Evolutionary conservation across 768 basidiomycete genomes (phyloP).

Genomic region (Multifurca ochricompacta): DNA sequence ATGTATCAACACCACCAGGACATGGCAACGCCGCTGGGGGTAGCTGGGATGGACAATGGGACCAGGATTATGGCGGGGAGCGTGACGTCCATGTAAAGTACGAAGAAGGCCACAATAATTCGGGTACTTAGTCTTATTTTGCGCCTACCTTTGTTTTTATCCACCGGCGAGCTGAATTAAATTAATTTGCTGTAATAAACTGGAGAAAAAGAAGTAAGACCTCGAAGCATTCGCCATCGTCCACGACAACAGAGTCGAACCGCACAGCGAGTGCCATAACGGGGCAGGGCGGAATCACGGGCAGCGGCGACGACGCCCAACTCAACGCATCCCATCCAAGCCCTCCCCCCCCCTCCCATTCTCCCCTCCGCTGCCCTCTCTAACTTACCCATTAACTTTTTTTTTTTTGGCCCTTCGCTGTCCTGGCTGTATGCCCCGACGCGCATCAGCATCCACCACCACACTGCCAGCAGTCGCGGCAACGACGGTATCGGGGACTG

Average conservation of each 20-base stretch:
- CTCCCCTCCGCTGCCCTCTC: neutral
- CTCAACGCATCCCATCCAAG: no score
- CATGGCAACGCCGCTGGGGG: neutral
- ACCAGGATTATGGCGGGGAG: neutral
- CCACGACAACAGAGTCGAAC: slow-evolving; percentile 2
- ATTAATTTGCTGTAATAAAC: neutral
- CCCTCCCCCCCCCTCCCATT: neutral
- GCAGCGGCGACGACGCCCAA: slow-evolving; percentile 15
- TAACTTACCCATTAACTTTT: neutral
- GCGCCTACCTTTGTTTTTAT: neutral
- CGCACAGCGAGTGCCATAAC: slow-evolving; percentile 11
- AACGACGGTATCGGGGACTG: neutral
- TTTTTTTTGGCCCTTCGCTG: neutral
- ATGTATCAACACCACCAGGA: neutral
- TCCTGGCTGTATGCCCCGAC: slow-evolving; percentile 14
- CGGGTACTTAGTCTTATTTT: slow-evolving; percentile 3
- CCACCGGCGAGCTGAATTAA: neutral
- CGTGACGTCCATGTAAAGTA: neutral
- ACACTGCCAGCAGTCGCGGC: neutral
- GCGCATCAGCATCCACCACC: slow-evolving; percentile 6
- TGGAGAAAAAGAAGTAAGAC: neutral
- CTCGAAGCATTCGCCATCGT: neutral
- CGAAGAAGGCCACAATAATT: neutral
- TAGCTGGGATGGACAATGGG: slow-evolving; percentile 13
- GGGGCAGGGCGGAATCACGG: slow-evolving; percentile 8